Base-by-base conservation (phyloP, 148 eudicot species). In the Diospyros lotus region DNA sequence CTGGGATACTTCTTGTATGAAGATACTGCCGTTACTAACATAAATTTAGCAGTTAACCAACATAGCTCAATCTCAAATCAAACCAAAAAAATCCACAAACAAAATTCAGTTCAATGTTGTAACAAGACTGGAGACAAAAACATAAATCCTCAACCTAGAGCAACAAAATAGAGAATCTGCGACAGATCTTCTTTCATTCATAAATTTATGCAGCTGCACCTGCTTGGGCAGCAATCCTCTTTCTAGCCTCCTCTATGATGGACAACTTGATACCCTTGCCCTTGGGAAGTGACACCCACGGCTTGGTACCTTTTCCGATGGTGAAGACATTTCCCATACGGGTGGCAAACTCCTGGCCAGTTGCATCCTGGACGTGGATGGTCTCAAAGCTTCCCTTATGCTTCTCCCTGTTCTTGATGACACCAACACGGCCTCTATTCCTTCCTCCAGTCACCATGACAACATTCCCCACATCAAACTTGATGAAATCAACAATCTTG, bases 391-490 rank as follows among this genome's bases (percentile, higher is more conserved):
- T 83, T 5, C 89, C 89, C 81, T 86, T 86, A 51, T 86, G 89
- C 81, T 86, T 86, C 78, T 86, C 89, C 75, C 89, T 80, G 77
- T 77, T 86, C 82, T 86, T 86, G 74, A 86, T 73, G 8, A 86
- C 68, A 12, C 88, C 88, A 81, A 84, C 87, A 62, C 88, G 85
- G 10, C 89, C 87, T 61, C 85, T 86, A 70, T 86, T 86, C 65
- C 89, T 82, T 64, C 89, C 89, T 56, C 89, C 89, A 60, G 89
- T 86, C 73, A 86, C 89, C 89, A 86, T 86, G 1, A 86, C 89
- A 73, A 86, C 89, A 82, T 86, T 86, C 1, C 89, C 89, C 11
- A 86, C 89, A 79, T 86, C 88, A 66, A 86, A 86, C 79, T 86
- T 86, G 77, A 86, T 86, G 77, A 86, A 86, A 56, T 86, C 89